A percentile compares a stretch with the other conserved stretches of the same genome.
phyloP scores from a whole-genome alignment of 169 alveolate genomes.

The Eimeria acervulina region DNA sequence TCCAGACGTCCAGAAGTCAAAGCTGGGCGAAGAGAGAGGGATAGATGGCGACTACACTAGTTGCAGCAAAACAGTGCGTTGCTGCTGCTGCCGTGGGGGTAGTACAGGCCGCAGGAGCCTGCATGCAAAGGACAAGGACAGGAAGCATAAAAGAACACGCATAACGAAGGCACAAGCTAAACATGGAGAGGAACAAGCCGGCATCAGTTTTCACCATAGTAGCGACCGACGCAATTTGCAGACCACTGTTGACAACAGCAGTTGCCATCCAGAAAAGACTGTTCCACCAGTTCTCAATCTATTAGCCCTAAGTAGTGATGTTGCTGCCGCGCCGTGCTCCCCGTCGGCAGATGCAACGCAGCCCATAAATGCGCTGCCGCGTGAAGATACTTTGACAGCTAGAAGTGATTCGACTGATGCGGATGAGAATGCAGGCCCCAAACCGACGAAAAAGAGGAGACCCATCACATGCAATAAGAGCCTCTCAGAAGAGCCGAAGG shows the following conservation, averaged over 20 bases:
- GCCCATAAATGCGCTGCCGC: background rate
- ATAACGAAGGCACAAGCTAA: background rate
- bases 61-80: slow-evolving; percentile 10
- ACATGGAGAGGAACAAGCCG: background rate
- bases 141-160: background rate
- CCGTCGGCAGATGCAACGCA: slow-evolving; percentile 27
- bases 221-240: background rate
- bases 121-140: background rate
- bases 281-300: background rate
- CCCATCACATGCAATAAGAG: background rate
- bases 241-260: background rate
- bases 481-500: background rate
- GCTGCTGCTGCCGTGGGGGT: slow-evolving; percentile 48
- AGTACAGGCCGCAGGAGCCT: background rate
- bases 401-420: background rate
- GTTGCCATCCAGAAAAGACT: background rate
- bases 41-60: background rate
- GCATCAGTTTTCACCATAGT: background rate
- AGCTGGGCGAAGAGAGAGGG: background rate
- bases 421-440: background rate
- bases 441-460: background rate
- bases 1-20: background rate
- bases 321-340: background rate
- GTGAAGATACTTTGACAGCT: background rate
- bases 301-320: background rate